Conservation (phyloP, 164 flowering plant species). For the Litsea cubeba region DNA sequence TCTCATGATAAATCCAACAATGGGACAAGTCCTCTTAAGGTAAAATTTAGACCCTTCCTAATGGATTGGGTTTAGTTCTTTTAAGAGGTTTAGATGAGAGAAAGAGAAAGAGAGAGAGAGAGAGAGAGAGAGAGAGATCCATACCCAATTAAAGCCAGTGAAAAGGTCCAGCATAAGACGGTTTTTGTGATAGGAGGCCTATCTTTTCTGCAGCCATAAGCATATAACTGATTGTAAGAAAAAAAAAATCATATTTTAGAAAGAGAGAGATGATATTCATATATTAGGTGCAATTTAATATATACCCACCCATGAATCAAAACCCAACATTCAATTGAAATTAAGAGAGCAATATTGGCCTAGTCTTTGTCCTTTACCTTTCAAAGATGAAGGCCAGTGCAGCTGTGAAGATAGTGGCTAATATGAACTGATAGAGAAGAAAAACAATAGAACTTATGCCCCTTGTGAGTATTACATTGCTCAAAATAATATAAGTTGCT, state of each 20-base stretch:
- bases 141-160: conserved; percentile 7
- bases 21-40: not conserved
- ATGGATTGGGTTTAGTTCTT: not conserved
- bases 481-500: not conserved
- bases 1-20: not conserved
- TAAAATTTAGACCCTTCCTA: not conserved
- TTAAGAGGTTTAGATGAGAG: not conserved
- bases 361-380: not conserved
- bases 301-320: too few relatives aligned
- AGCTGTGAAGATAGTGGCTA: conserved; percentile 2
- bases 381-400: conserved; percentile 4
- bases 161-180: conserved; percentile 3
- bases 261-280: too few relatives aligned
- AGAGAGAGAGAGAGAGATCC: not conserved
- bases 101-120: not conserved
- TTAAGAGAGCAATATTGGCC: not conserved
- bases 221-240: too few relatives aligned
- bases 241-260: too few relatives aligned
- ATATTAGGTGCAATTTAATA: too few relatives aligned
- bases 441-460: conserved; percentile 8
- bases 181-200: conserved; percentile 6
- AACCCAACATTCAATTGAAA: too few relatives aligned
- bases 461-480: conserved; percentile 1
- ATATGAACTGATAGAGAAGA: conserved; percentile 6
- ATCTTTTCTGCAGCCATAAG: not conserved